phyloP scores from a whole-genome alignment of 257 asterid species.

The Eustoma russellianum region DNA sequence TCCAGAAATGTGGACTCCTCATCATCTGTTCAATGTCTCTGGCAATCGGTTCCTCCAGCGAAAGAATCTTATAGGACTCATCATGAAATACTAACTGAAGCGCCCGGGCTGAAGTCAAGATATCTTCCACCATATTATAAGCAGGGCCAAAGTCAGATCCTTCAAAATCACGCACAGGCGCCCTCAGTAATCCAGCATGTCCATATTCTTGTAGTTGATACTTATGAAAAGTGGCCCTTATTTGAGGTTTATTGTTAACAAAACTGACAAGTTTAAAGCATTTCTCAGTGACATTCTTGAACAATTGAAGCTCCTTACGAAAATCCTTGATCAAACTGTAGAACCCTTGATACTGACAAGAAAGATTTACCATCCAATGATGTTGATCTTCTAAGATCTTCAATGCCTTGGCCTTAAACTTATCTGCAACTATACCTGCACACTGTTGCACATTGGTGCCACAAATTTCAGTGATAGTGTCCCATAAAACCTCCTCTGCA shows the following conservation, averaged over 20 bases:
- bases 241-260: constrained; percentile 53
- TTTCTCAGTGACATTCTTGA: constrained; percentile 57
- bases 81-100: constrained; percentile 65
- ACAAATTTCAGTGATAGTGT: constrained; percentile 67
- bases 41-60: constrained; percentile 61
- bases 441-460: constrained; percentile 68
- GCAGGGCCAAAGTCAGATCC: constrained; percentile 55
- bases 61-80: constrained; percentile 51
- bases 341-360: constrained; percentile 84
- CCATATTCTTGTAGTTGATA: constrained; percentile 92
- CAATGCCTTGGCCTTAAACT: constrained; percentile 72
- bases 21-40: constrained; percentile 77
- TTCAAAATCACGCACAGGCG: constrained; percentile 36
- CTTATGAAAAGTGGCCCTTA: constrained; percentile 63
- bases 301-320: constrained; percentile 63
- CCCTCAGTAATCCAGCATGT: constrained; percentile 47
- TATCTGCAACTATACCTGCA: constrained; percentile 89
- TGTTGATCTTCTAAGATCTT: constrained; percentile 68
- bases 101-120: constrained; percentile 80
- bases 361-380: constrained; percentile 91
- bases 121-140: constrained; percentile 57
- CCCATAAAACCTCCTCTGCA: constrained; percentile 88
- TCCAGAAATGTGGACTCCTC: constrained; percentile 92
- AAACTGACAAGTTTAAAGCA: constrained; percentile 66
- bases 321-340: constrained; percentile 66